Conservation (phyloP, 192 early-diverging fungal genomes). For the Funneliformis mosseae region DNA sequence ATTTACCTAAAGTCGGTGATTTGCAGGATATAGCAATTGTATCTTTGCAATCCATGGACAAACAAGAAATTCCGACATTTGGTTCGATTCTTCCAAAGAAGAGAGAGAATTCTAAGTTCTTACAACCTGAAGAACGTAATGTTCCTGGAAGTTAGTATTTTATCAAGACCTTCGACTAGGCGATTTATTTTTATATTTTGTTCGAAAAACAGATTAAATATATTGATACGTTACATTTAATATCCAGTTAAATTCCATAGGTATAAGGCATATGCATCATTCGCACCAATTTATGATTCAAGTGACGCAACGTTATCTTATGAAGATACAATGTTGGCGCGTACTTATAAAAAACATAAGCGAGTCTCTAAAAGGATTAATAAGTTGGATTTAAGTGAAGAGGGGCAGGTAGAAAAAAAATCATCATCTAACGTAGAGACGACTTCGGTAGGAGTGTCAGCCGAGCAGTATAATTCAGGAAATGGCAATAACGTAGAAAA, state of each 20-base stretch:
- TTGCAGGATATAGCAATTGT: not conserved
- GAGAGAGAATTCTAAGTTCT: not conserved
- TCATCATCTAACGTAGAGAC: not conserved
- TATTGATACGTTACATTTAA: not conserved
- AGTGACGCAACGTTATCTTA: conserved; percentile 50
- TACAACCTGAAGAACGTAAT: not conserved
- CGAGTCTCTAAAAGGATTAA: not conserved
- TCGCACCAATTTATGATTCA: conserved; percentile 57
- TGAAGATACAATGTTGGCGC: conserved; percentile 45
- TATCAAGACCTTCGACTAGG: not conserved
- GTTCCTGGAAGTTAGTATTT: not conserved
- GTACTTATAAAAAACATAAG: conserved; percentile 10
- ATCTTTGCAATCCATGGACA: not conserved
- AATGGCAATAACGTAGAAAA: not conserved
- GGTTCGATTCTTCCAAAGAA: not conserved
- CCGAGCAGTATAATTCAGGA: not conserved
- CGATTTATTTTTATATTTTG: not conserved
- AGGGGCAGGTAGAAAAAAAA: not conserved
- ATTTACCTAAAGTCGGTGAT: not conserved
- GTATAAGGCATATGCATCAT: conserved; percentile 53
- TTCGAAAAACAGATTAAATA: not conserved
- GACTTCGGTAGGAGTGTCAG: not conserved
- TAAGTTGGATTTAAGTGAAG: not conserved
- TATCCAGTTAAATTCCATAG: conserved; percentile 49
- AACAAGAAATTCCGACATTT: not conserved